These are phyloP conservation scores for Ilex aquifolium DNA, from an alignment of 257 asterid genomes.

Conservation along the genomic window DNA sequence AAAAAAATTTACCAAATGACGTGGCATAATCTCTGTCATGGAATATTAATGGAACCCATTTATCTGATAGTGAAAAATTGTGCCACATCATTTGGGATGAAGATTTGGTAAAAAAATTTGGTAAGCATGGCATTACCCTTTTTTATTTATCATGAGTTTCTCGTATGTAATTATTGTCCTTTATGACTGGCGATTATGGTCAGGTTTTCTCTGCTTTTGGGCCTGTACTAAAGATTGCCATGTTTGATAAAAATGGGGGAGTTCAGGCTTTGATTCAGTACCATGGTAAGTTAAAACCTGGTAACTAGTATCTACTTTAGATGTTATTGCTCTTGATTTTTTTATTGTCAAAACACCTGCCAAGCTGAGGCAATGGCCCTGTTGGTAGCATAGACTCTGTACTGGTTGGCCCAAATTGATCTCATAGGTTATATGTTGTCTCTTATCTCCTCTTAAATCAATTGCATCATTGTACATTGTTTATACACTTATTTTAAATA, in stretches of 20 bases:
- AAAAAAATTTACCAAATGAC: no score
- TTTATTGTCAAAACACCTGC: neutral
- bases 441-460: neutral
- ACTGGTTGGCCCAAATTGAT: no score
- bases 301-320: neutral
- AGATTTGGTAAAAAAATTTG: no score
- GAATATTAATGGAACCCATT: no score
- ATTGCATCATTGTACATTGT: neutral
- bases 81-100: no score
- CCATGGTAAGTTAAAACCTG: slow-evolving; percentile 47
- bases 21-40: no score
- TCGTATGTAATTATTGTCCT: neutral
- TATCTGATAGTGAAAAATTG: no score
- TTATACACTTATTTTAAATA: neutral
- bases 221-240: slow-evolving; percentile 78
- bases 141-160: no score
- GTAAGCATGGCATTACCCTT: no score
- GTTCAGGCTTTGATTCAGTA: slow-evolving; percentile 87
- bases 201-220: slow-evolving; percentile 84
- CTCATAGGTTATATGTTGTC: no score
- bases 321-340: neutral
- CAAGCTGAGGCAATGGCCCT: neutral
- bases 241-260: slow-evolving; percentile 89
- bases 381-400: neutral
- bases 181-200: neutral